Base-by-base conservation (phyloP, 345 rosid genomes). In the Eucalyptus camaldulensis region DNA sequence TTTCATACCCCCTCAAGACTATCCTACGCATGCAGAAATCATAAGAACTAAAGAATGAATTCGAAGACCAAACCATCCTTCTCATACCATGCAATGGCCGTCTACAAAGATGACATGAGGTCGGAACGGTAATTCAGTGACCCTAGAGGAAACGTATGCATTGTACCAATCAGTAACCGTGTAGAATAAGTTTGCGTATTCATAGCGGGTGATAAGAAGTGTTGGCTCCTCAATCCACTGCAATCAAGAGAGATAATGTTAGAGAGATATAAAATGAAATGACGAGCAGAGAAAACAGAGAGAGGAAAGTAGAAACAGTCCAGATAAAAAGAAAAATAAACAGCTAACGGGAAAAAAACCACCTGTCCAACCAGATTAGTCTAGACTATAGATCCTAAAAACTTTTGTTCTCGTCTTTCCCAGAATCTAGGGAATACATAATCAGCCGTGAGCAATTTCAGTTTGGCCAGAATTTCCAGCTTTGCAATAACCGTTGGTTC, bases 201-300 rank as follows among this genome's bases (percentile, higher is more conserved):
- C 99, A 72, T 93, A 95, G 56, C 96, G 92, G 19, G 95, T 96
- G 80, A 96, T 89, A 49, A 97, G 91, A 88, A 96, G 92, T 4
- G 97, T 95, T 51, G 99, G 98, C 91, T 96, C 98, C 94, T 97
- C 98, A 80, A 96, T 92, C 99, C 99, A 97, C 97, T 97, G 93
- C 13, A 91, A 92, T 86, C 88, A 93, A 69, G 88, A 21, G 85
- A 16, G 49, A 86, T 21, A 16, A 37, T 60, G 29, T 88, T 15
- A 87, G 89, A 90, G 37, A 76, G 15, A n/a, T 21, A n/a, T 22
- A 40, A 65, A 49, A 29, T 31, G 17, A 80, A 37, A 43, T 49
- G 62, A 40, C 25, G 85, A 53, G 29, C 49, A 44, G 72, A 50
- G 33, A 49, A 47, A 10, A 80, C 50, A 89, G 14, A 51, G 31